Evolutionary conservation across 495 filamentous ascomycete genomes (phyloP), one percentile per base, ranked within the genome.

Genomic region (Pseudevernia furfuracea): DNA sequence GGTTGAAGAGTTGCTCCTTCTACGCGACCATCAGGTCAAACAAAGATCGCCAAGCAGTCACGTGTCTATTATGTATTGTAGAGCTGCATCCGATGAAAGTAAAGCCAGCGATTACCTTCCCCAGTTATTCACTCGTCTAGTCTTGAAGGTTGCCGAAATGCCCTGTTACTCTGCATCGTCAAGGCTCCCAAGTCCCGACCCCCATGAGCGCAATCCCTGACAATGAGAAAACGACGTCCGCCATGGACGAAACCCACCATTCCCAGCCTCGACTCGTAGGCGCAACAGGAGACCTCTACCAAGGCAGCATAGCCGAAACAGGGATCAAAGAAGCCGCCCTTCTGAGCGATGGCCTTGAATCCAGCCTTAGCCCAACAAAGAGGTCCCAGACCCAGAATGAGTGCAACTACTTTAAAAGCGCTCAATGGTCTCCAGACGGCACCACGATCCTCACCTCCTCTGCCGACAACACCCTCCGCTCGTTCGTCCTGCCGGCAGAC

Each of bases 391-490:
- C 28, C 34, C 61, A 23, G 10, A n/a, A 48, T 12, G 58, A 57
- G 32, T 49, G 63, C 6, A 80, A 79, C 65, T 81, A 81, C 71
- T 87, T 87, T 72, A 87, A 84, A 69, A 79, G 76, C 56, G 80
- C 78, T 37, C 81, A 85, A 80, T 88, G 84, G 85, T 84, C 90
- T 10, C 85, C 89, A 56, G 92, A 96, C 71, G 91, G 93, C 21
- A 94, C 91, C 14, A 84, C 84, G 10, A 75, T 97, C 57, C 71
- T 98, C 69, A 89, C 91, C n/a, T 81, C 82, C 34, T 87, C 81
- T 46, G 85, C 84, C 10, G 81, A 90, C 64, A 84, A 92, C 68
- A 78, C 75, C 57, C 78, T 95, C 49, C 79, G 84, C 59, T 84
- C 85, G 17, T 94, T 85, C 73, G 82, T 95, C 38, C 70, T 96